Conservation (phyloP, 2,329 filamentous ascomycete genomes). For the Fusarium sarcochroum region DNA sequence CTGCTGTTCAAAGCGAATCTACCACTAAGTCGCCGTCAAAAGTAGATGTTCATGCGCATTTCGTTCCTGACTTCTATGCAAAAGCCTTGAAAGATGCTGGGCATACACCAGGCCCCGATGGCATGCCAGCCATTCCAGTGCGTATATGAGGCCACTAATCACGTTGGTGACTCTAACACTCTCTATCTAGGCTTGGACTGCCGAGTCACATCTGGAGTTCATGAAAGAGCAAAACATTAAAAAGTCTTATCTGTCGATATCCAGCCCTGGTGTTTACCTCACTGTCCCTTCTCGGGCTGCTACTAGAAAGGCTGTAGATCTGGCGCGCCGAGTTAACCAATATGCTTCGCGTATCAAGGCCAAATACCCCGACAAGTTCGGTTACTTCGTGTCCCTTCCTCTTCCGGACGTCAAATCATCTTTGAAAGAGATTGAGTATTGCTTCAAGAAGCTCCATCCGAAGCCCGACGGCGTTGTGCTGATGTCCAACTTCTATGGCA, state of each 20-base stretch:
- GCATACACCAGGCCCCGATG: not conserved
- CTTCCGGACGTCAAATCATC: constrained; percentile 16
- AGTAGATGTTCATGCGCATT: constrained; percentile 18
- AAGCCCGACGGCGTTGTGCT: constrained; percentile 17
- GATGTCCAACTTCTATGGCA: constrained; percentile 28
- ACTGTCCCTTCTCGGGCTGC: constrained; percentile 10
- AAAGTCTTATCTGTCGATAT: constrained; percentile 14
- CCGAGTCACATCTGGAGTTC: constrained; percentile 15
- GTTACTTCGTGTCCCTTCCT: constrained; percentile 16
- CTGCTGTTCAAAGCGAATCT: constrained; percentile 7
- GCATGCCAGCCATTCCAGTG: constrained; percentile 15
- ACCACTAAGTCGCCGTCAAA: constrained; percentile 5
- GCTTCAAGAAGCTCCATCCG: constrained; percentile 3
- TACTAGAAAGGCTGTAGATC: not conserved
- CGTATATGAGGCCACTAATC: not conserved
- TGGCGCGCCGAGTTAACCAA: constrained; percentile 6
- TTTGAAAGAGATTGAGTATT: constrained; percentile 7
- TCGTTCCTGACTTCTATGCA: constrained; percentile 15
- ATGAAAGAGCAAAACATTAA: constrained; percentile 27
- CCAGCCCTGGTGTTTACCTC: constrained; percentile 20
- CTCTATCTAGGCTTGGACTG: not conserved
- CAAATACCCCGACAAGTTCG: constrained; percentile 18
- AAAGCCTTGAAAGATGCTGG: constrained; percentile 21
- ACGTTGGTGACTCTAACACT: fast-evolving
- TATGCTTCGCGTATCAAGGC: constrained; percentile 16